Evolutionary conservation across 2,329 filamentous ascomycete genomes (phyloP).

Genomic region (Pseudonectria buxi): DNA sequence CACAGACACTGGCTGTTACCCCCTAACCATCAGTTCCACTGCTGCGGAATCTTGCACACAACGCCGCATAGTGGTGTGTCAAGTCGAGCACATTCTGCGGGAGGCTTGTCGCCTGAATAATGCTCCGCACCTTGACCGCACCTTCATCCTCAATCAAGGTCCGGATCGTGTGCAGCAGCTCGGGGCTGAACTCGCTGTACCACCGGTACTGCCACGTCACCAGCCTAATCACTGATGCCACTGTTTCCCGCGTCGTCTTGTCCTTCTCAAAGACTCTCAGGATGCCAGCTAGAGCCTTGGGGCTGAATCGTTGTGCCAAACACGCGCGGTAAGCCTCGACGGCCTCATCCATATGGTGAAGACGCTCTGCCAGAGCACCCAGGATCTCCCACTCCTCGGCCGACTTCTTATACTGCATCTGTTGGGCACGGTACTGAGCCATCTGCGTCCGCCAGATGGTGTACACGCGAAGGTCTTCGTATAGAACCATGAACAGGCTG

Average conservation of each 20-base stretch:
- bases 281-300: slow-evolving; percentile 83
- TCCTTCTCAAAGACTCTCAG: slow-evolving; percentile 70
- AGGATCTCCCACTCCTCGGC: slow-evolving; percentile 98
- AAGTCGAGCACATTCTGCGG: slow-evolving; percentile 89
- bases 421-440: slow-evolving; percentile 88
- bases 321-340: slow-evolving; percentile 90
- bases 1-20: no score
- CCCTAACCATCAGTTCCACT: slow-evolving; percentile 78
- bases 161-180: slow-evolving; percentile 79
- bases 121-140: slow-evolving; percentile 92
- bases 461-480: slow-evolving; percentile 95
- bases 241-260: slow-evolving; percentile 72
- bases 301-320: slow-evolving; percentile 80
- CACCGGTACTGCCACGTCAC: slow-evolving; percentile 98
- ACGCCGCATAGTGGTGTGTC: slow-evolving; percentile 90
- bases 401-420: slow-evolving; percentile 92
- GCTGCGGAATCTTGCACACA: slow-evolving; percentile 93
- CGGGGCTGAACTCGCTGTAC: slow-evolving; percentile 98
- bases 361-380: slow-evolving; percentile 81
- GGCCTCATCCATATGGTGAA: slow-evolving; percentile 88
- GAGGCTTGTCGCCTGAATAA: slow-evolving; percentile 91
- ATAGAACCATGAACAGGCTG: slow-evolving; percentile 98
- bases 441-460: slow-evolving; percentile 99
- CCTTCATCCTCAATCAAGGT: slow-evolving; percentile 96
- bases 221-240: slow-evolving; percentile 80